phyloP scores from a whole-genome alignment of 2,329 filamentous ascomycete species.

The Fusarium sublunatum region DNA sequence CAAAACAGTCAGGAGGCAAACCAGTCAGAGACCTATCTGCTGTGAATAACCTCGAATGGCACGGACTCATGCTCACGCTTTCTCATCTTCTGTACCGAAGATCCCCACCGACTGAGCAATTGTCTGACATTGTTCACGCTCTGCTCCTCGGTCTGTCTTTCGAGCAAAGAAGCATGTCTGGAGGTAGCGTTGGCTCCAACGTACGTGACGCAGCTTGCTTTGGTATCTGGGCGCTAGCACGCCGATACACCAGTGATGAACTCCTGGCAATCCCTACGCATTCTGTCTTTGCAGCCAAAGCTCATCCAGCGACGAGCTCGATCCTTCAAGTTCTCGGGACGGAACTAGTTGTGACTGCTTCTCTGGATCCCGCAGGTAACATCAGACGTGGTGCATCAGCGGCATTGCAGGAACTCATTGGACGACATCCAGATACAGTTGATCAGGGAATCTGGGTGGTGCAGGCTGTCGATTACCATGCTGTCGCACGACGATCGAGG shows the following conservation, averaged over 20 bases:
- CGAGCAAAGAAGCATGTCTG: conserved; percentile 86
- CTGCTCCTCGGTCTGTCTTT: conserved; percentile 85
- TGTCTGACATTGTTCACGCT: conserved; percentile 80
- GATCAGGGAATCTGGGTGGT: conserved; percentile 85
- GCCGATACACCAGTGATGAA: conserved; percentile 85
- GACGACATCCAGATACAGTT: conserved; percentile 88
- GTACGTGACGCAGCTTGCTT: conserved; percentile 97
- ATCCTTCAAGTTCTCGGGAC: conserved; percentile 83
- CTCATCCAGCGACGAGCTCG: conserved; percentile 53
- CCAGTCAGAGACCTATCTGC: conserved; percentile 72
- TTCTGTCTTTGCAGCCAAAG: conserved; percentile 56
- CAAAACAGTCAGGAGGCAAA: conserved; percentile 53
- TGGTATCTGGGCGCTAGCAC: conserved; percentile 91
- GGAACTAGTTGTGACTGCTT: conserved; percentile 83
- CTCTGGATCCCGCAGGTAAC: conserved; percentile 90
- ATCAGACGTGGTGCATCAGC: conserved; percentile 93
- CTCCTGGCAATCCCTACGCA: conserved; percentile 70
- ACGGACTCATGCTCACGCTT: conserved; percentile 88
- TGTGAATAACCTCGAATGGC: conserved; percentile 88
- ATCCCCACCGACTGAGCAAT: conserved; percentile 76
- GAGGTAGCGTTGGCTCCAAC: conserved; percentile 86
- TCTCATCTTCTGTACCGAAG: conserved; percentile 87
- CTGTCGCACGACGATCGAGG: conserved; percentile 85
- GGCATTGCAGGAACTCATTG: conserved; percentile 92
- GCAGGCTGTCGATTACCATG: conserved; percentile 91